Evolutionary conservation across 805 yeast species (phyloP).

Genomic region (Priceomyces castillae): DNA sequence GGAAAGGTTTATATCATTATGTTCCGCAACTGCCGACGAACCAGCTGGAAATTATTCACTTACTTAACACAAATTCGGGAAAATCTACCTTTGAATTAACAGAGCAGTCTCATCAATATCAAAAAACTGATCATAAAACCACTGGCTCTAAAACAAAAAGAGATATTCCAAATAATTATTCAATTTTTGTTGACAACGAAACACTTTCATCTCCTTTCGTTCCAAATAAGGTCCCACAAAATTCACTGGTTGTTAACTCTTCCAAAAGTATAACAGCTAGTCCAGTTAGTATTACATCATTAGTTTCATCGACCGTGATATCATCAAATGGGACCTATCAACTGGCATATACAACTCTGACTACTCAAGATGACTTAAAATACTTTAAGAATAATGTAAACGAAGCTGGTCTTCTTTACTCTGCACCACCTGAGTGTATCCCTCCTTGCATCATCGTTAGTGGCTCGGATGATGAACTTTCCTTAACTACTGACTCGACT

Average conservation of each 20-base stretch:
- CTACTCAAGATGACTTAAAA: constrained; percentile 15
- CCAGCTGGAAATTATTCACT: no score
- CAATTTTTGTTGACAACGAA: background rate
- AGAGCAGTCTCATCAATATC: no score
- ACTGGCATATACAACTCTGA: constrained; percentile 27
- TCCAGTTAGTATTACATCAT: constrained; percentile 28
- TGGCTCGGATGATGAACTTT: constrained; percentile 12
- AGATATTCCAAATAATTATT: background rate
- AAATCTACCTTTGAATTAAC: no score
- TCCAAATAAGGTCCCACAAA: background rate
- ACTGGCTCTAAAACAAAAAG: background rate
- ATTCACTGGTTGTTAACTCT: background rate
- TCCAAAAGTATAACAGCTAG: constrained; percentile 17
- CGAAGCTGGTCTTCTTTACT: constrained; percentile 4
- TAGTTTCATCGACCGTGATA: constrained; percentile 26
- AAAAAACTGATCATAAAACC: background rate
- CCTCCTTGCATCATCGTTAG: constrained; percentile 20
- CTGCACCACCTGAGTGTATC: background rate
- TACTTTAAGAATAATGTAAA: constrained; percentile 6
- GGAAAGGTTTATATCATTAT: no score
- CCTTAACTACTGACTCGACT: constrained; percentile 17
- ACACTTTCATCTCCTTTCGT: background rate
- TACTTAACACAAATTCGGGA: no score
- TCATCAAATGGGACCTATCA: constrained; percentile 28
- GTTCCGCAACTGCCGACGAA: no score